Conservation (phyloP, 1,284 basidiomycete genomes). For the Ceratobasidium sp. region DNA sequence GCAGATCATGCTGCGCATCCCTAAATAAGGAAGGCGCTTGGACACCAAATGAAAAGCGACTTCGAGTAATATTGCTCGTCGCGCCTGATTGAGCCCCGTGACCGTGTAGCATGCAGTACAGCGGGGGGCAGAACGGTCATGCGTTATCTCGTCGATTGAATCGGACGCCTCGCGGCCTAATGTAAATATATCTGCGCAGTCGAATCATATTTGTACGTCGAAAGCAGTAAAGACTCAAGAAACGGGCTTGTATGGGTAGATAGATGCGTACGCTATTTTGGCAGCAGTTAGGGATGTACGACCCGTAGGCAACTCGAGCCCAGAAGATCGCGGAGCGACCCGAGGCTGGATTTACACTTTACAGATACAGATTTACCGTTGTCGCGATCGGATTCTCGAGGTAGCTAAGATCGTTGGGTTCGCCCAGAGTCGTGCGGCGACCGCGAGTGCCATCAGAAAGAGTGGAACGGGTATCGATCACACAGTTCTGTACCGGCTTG, state of each 20-base stretch:
- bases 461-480: neutral
- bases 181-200: conserved; percentile 7
- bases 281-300: too few relatives aligned
- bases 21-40: too few relatives aligned
- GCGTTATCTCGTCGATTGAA: conserved; percentile 1
- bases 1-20: too few relatives aligned
- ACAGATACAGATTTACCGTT: conserved; percentile 6
- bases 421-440: neutral
- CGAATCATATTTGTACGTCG: neutral
- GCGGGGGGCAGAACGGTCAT: neutral
- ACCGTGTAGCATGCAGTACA: neutral
- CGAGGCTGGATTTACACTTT: conserved; percentile 23
- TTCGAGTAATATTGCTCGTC: neutral
- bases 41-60: neutral
- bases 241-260: neutral
- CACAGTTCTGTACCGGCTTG: neutral
- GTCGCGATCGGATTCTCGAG: conserved; percentile 7
- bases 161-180: neutral
- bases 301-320: neutral
- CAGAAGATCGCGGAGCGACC: conserved; percentile 11
- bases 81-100: neutral
- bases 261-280: neutral
- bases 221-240: neutral
- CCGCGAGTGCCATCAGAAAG: conserved; percentile 5
- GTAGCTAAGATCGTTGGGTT: conserved; percentile 1